A percentile compares a stretch with the other conserved stretches of the same genome.
Conservation (phyloP, 139 green algal genomes). For the Penium margaritaceum region DNA sequence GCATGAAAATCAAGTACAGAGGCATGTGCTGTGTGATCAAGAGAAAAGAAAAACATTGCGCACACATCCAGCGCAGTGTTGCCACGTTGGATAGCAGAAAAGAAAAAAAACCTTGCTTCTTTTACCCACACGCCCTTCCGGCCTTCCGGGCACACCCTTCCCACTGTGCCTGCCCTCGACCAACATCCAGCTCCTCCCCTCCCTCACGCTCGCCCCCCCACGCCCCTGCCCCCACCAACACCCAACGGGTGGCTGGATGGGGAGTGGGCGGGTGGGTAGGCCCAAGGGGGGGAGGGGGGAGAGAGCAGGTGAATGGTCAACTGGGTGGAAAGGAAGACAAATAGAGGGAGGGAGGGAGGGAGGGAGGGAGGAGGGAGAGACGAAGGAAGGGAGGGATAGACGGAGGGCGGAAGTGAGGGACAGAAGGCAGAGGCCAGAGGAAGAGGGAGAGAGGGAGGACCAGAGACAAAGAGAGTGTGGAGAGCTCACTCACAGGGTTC, state of each 20-base stretch:
- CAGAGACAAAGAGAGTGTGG: neutral
- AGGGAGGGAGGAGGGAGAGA: neutral
- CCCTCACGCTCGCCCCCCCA: too few relatives aligned
- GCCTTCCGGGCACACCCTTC: too few relatives aligned
- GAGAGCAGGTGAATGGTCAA: neutral
- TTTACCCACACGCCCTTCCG: too few relatives aligned
- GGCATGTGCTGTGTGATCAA: too few relatives aligned
- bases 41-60: too few relatives aligned
- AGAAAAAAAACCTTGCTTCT: too few relatives aligned
- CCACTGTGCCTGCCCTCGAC: too few relatives aligned
- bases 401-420: neutral
- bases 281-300: neutral
- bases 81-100: too few relatives aligned
- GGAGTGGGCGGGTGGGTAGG: neutral
- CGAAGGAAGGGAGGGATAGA: neutral
- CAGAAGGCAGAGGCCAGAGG: neutral
- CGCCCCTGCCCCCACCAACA: too few relatives aligned
- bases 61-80: too few relatives aligned
- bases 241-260: neutral
- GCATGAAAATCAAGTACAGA: too few relatives aligned
- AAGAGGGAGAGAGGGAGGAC: neutral
- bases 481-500: conserved; percentile 31
- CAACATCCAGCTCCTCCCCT: too few relatives aligned
- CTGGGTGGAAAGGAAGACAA: neutral
- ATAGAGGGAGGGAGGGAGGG: neutral